Evolutionary conservation across 352 stramenopile species (phyloP), one percentile per base, ranked within the genome.

Genomic region (Phytophthora pisi): DNA sequence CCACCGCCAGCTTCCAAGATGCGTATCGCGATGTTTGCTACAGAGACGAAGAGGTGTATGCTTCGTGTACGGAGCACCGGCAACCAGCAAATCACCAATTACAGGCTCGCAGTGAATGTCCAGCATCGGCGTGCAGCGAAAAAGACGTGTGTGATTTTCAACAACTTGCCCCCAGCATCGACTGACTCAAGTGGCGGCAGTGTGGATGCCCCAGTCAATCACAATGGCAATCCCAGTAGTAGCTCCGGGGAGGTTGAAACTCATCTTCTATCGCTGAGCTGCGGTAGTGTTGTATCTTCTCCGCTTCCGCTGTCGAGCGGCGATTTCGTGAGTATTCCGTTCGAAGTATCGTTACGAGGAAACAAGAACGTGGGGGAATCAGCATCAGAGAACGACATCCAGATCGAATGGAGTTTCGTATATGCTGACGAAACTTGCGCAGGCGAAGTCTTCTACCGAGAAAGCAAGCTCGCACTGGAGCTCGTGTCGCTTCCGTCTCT

Each of bases 331-430:
- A 70, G 64, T 10, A 69, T 87, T 10, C 71, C 61, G 11, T 89
- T 85, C 49, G 61, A 81, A 31, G 26, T 87, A 11, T 63, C 68
- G 40, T 60, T 88, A 50, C 61, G 26, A 54, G 61, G 51, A 50
- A 63, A 42, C 18, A 52, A 49, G 16, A 51, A 61, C n/a, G 68
- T 66, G 46, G 38, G n/a, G 23, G 58, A 68, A 11, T 26, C 50
- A n/a, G 30, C 50, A 16, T 8, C 50, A 62, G 71, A 84, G 16
- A 61, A 87, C 20, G 62, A 77, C 26, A 69, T 85, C 30, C 56
- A 79, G 56, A 74, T 93, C 24, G 73, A 90, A 50, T 93, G 85
- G 82, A 87, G 70, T 31, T 70, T 91, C 43, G 68, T 91, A 8
- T 91, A 93, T 56, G 74, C 72, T 15, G 68, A 79, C 16, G 72